Evolutionary conservation across 2,329 filamentous ascomycete genomes (phyloP).

Genomic region (Phyllosticta capitalensis): DNA sequence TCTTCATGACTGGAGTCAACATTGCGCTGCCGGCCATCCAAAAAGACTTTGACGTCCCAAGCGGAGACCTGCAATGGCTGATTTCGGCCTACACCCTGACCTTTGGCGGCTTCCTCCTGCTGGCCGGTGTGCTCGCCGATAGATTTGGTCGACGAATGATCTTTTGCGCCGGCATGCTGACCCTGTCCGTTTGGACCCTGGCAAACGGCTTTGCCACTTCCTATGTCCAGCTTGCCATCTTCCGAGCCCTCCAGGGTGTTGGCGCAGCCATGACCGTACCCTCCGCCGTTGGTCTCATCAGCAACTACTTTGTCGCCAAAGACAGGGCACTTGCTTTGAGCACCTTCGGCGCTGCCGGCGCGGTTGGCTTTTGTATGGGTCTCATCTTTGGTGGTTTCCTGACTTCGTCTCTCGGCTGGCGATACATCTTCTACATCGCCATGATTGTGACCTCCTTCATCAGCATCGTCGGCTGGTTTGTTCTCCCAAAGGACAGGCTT

Average conservation of each 20-base stretch:
- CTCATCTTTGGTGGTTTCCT: slow-evolving; percentile 12
- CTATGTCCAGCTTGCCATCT: slow-evolving; percentile 34
- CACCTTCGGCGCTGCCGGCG: slow-evolving; percentile 31
- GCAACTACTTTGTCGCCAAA: slow-evolving; percentile 27
- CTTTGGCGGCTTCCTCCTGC: slow-evolving; percentile 20
- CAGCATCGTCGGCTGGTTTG: slow-evolving; percentile 21
- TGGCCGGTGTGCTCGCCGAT: slow-evolving; percentile 23
- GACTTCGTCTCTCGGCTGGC: slow-evolving; percentile 9
- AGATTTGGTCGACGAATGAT: slow-evolving; percentile 31
- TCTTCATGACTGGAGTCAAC: slow-evolving; percentile 24
- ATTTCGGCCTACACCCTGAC: slow-evolving; percentile 13
- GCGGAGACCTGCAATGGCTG: slow-evolving; percentile 11
- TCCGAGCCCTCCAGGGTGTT: slow-evolving; percentile 39
- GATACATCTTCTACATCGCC: slow-evolving; percentile 12
- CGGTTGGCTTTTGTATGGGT: slow-evolving; percentile 28
- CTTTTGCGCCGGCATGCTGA: slow-evolving; percentile 28
- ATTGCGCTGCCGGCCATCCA: slow-evolving; percentile 12
- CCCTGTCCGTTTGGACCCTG: slow-evolving; percentile 28
- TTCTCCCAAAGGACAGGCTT: slow-evolving; percentile 30
- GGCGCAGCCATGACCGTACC: slow-evolving; percentile 40
- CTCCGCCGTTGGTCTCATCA: slow-evolving; percentile 38
- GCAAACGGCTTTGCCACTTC: slow-evolving; percentile 36
- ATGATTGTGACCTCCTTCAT: slow-evolving; percentile 5
- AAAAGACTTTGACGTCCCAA: slow-evolving; percentile 10
- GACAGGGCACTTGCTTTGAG: slow-evolving; percentile 32